Base-by-base conservation (phyloP, 352 stramenopile genomes). In the Phytophthora cajani region DNA sequence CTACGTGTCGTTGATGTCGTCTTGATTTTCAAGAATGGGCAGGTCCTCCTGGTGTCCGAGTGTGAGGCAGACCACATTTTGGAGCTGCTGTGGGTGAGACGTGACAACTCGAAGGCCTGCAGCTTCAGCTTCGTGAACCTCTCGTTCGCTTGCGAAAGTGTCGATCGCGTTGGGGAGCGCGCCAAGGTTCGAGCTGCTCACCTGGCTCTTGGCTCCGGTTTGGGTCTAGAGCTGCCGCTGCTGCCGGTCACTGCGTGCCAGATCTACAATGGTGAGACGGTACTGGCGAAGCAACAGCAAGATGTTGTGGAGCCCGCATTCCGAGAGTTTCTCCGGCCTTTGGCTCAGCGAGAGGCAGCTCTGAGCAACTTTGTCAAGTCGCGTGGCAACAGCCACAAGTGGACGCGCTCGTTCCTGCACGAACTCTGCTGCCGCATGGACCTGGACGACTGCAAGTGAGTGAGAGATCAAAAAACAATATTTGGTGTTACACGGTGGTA, bases 391-490 rank as follows among this genome's bases (percentile, higher is more conserved):
- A 44, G 55, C 9, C 66, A 84, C 61, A 69, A 72, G 19, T 89
- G 77, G 79, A 66, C 62, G 11, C 67, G 65, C 33, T 87, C 79
- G 46, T 72, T 78, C 25, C 57, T 89, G 44, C 75, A 84, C 46
- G 55, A 82, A 21, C 59, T 87, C 16, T 77, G 69, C 51, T 68
- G 71, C 36, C 62, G 62, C 5, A 81, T 87, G 75, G 79, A 86
- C 56, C 40, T 84, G 10, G 64, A 81, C 58, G 64, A 67, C 10
- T 72, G 70, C 55, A 47, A 52, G n/a, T 52, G n/a, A 52, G 46
- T 27, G 30, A 33, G 30, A 9, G 30, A 9, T 3, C 5, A 10
- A 10, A 10, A 10, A 10, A 10, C 1, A 33, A 33, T 33, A 33
- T 33, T 33, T 33, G 30, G 30, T 23, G 21, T 23, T 23, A 23